These are phyloP conservation scores for Discostella stelligeroides DNA, from an alignment of 108 stramenopile species.

Conservation along the genomic window DNA sequence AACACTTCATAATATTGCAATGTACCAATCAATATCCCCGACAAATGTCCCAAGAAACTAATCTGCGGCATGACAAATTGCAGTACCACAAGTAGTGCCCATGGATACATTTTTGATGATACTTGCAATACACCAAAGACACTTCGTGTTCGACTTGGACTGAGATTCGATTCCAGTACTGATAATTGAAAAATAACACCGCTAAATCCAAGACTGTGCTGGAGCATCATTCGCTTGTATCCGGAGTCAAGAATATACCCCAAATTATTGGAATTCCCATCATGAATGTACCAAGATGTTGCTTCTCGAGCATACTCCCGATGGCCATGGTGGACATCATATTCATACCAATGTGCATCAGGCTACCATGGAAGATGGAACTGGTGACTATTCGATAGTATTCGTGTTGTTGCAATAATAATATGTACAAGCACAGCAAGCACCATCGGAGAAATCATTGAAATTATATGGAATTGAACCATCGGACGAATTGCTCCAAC, in stretches of 20 bases:
- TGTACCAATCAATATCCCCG: conserved; percentile 73
- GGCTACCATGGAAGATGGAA: conserved; percentile 76
- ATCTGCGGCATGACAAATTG: conserved; percentile 84
- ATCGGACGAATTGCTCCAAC: conserved; percentile 19
- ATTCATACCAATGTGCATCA: conserved; percentile 93
- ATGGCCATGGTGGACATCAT: conserved; percentile 80
- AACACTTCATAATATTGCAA: conserved; percentile 61
- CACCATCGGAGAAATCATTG: neutral
- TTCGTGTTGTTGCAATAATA: conserved; percentile 62
- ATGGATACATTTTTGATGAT: conserved; percentile 75
- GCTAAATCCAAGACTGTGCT: conserved; percentile 80
- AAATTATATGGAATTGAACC: conserved; percentile 15
- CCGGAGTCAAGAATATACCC: conserved; percentile 67
- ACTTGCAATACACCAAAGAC: conserved; percentile 78
- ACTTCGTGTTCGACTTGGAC: conserved; percentile 51
- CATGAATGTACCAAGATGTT: conserved; percentile 62
- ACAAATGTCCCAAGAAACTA: conserved; percentile 76
- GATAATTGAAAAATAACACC: conserved; percentile 85
- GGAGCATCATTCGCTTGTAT: conserved; percentile 59
- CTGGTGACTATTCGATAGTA: conserved; percentile 79
- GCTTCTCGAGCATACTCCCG: conserved; percentile 65
- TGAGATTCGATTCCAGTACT: conserved; percentile 70
- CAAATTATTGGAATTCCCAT: conserved; percentile 56
- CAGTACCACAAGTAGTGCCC: conserved; percentile 68
- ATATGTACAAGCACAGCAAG: no score